phyloP scores from a whole-genome alignment of 2,329 filamentous ascomycete genomes.

The Ophiostoma himal-ulmi region DNA sequence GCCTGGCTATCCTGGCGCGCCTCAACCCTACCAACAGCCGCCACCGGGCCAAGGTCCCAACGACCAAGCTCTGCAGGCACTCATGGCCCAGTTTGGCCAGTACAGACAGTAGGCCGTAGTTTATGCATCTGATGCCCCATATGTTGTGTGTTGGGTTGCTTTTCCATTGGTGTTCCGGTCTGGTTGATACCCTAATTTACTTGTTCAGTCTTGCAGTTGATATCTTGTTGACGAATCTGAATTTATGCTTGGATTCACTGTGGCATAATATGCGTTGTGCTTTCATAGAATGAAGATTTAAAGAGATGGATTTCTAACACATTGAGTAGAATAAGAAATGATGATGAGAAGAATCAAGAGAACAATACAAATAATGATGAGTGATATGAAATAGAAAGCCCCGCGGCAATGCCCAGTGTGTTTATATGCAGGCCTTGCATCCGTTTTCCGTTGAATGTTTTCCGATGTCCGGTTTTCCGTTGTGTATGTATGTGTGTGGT shows the following conservation, averaged over 20 bases:
- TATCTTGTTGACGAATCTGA: not conserved
- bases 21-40: constrained; percentile 4
- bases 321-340: not conserved
- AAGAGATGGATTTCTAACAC: not conserved
- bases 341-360: not conserved
- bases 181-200: not conserved
- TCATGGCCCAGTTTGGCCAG: constrained; percentile 66
- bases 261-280: no score
- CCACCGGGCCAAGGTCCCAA: constrained; percentile 30
- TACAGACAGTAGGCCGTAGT: constrained; percentile 47
- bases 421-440: constrained; percentile 6
- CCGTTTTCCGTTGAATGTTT: not conserved
- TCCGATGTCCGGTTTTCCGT: not conserved
- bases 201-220: not conserved
- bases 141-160: constrained; percentile 2
- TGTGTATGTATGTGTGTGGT: not conserved
- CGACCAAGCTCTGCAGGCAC: constrained; percentile 59
- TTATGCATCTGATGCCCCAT: not conserved
- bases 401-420: not conserved
- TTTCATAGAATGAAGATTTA: not conserved
- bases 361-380: not conserved
- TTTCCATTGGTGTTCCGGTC: not conserved
- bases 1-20: not conserved
- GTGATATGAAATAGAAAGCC: not conserved
- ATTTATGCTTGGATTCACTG: no score